Conservation (phyloP, 352 stramenopile species). For the Aphanomyces stellatus region DNA sequence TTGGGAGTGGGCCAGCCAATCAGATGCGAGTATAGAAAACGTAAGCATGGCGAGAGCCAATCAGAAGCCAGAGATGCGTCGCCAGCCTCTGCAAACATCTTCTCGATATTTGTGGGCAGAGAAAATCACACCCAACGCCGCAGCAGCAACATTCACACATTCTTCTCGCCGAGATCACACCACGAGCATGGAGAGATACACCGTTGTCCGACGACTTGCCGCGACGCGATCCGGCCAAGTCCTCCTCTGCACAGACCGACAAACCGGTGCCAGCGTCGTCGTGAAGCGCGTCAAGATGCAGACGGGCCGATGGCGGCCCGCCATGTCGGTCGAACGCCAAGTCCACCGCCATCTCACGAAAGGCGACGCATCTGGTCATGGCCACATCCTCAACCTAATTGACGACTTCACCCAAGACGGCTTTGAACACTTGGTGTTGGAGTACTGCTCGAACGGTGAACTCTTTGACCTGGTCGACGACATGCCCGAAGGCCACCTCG, state of each 20-base stretch:
- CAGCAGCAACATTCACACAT: no score
- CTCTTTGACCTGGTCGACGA: conserved; percentile 5
- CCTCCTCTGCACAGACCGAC: conserved; percentile 1
- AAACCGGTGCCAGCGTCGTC: not conserved
- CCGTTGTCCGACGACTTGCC: not conserved
- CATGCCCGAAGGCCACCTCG: not conserved
- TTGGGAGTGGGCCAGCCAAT: not conserved
- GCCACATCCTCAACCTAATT: not conserved
- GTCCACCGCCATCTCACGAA: not conserved
- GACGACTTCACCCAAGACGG: not conserved
- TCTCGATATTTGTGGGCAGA: no score
- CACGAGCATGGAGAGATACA: not conserved
- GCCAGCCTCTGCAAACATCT: not conserved
- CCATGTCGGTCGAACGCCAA: not conserved
- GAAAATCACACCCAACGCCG: no score
- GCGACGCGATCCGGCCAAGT: conserved; percentile 2
- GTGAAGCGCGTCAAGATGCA: not conserved
- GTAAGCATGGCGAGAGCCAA: not conserved
- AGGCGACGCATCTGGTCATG: not conserved
- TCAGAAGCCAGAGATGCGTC: not conserved
- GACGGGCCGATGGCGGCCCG: not conserved
- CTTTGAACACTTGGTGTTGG: conserved; percentile 13
- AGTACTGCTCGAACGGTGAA: conserved; percentile 15
- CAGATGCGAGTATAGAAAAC: not conserved
- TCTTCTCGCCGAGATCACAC: not conserved